phyloP scores from a whole-genome alignment of 2,329 filamentous ascomycete genomes.

The Chrysosporium queenslandicum region DNA sequence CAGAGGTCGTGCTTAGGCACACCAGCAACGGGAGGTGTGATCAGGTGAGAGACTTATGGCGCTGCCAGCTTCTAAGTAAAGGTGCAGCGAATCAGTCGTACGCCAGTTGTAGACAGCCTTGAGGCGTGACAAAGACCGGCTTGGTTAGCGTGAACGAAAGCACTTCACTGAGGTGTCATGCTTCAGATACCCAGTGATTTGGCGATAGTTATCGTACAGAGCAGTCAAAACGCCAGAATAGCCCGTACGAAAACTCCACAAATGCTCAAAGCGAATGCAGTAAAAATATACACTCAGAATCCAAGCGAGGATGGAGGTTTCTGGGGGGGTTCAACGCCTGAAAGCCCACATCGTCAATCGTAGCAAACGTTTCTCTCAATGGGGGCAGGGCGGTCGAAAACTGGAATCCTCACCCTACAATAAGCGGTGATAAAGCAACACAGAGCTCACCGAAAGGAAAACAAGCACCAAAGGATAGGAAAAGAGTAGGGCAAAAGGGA shows the following conservation, averaged over 20 bases:
- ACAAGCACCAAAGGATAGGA: background rate
- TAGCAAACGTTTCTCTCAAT: constrained; percentile 6
- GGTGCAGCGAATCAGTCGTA: background rate
- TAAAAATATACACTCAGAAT: background rate
- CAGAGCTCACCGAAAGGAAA: background rate
- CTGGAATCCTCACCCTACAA: background rate
- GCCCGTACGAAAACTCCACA: background rate
- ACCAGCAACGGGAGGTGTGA: background rate
- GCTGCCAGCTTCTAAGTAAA: background rate
- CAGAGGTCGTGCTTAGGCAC: background rate
- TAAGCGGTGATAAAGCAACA: background rate
- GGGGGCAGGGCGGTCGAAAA: background rate
- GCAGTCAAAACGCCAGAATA: background rate
- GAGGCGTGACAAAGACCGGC: background rate
- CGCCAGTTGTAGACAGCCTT: background rate
- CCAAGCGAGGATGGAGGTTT: constrained; percentile 1
- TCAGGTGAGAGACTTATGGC: background rate
- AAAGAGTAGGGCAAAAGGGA: background rate
- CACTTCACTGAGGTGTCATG: constrained; percentile 10
- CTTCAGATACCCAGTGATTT: background rate
- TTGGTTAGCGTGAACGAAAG: background rate
- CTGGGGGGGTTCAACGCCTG: constrained; percentile 1
- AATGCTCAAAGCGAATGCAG: constrained; percentile 1
- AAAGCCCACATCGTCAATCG: constrained; percentile 4
- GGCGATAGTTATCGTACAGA: constrained; percentile 9